Percentiles rank a stretch among this genome's conserved stretches.
Conservation (phyloP, 2,329 filamentous ascomycete genomes). For the Talaromyces albobiverticillius region DNA sequence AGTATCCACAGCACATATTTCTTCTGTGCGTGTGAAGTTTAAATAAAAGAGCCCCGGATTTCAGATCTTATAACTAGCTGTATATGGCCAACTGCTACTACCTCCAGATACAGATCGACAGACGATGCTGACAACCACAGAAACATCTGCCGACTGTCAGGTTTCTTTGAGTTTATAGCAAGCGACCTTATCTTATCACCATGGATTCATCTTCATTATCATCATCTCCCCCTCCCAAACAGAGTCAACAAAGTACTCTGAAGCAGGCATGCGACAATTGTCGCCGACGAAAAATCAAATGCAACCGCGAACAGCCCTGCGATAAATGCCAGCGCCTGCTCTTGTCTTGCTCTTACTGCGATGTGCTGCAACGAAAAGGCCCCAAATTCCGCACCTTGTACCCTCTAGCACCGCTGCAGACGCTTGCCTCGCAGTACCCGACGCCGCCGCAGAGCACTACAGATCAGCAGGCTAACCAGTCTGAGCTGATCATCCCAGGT, state of each 20-base stretch:
- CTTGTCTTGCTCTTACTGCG: constrained; percentile 39
- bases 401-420: constrained; percentile 35
- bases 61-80: neutral
- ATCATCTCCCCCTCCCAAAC: constrained; percentile 17
- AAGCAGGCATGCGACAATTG: constrained; percentile 43
- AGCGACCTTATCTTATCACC: neutral
- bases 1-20: no score
- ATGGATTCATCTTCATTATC: neutral
- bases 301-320: constrained; percentile 37
- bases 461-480: constrained; percentile 4
- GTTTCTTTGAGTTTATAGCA: neutral
- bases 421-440: constrained; percentile 20
- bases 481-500: constrained; percentile 10
- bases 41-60: neutral
- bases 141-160: neutral
- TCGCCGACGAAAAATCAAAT: constrained; percentile 43
- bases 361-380: constrained; percentile 37
- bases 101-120: neutral
- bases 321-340: constrained; percentile 39
- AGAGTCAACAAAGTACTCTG: no score
- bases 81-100: no score
- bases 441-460: constrained; percentile 6
- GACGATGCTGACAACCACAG: neutral
- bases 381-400: constrained; percentile 39
- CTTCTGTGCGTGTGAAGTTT: neutral